phyloP scores from a whole-genome alignment of 2,329 filamentous ascomycete species.

The Diplodia seriata region DNA sequence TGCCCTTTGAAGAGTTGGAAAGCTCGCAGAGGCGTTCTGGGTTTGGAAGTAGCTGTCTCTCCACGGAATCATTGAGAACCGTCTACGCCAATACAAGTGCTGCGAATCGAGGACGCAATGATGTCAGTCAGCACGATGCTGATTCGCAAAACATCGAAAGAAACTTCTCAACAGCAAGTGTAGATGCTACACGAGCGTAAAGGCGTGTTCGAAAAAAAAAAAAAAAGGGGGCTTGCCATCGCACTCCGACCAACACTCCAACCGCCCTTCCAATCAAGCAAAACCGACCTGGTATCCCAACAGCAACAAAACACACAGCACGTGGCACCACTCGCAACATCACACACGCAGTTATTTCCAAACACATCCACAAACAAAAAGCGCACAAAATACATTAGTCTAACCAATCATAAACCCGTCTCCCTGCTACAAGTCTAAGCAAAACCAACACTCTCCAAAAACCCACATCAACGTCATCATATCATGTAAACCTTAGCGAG shows the following conservation, averaged over 20 bases:
- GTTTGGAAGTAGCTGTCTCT: background rate
- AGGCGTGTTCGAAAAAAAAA: no score
- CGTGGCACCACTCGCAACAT: background rate
- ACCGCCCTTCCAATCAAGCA: background rate
- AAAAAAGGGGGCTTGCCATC: background rate
- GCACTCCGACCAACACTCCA: background rate
- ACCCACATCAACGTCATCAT: background rate
- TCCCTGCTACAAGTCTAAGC: background rate
- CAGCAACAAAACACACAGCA: background rate
- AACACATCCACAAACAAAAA: slow-evolving; percentile 3
- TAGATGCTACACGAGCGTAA: no score
- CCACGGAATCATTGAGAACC: no score
- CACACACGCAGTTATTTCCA: background rate
- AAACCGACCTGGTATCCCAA: background rate
- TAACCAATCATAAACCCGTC: background rate
- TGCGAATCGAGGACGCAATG: no score
- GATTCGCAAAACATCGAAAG: no score
- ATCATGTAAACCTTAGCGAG: background rate
- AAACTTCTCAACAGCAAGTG: no score
- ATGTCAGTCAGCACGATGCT: no score
- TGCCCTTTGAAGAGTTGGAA: background rate
- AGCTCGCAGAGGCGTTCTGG: background rate
- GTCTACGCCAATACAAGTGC: no score
- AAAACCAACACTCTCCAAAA: background rate
- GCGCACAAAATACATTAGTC: slow-evolving; percentile 2